These are phyloP conservation scores for Vachellia collinsii DNA, from an alignment of 306 rosid species.

Conservation along the genomic window DNA sequence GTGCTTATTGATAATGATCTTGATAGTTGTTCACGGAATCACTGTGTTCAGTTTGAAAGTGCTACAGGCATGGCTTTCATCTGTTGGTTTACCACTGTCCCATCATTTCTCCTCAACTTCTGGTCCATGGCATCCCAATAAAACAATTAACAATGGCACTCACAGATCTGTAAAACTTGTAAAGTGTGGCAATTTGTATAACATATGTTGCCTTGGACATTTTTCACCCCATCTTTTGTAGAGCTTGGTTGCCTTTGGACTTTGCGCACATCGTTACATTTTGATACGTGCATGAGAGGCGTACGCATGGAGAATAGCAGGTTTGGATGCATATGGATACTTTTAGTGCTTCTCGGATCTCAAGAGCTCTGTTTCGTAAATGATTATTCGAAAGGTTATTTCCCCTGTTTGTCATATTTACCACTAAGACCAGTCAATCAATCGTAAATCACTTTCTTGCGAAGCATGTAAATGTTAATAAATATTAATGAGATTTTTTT, in stretches of 20 bases:
- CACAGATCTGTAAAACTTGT: conserved; percentile 32
- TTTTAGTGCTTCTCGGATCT: background rate
- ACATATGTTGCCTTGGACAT: background rate
- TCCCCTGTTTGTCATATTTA: too few species aligned
- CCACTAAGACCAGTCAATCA: too few species aligned
- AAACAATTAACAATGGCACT: conserved; percentile 13
- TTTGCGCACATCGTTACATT: conserved; percentile 3
- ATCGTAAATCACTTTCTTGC: too few species aligned
- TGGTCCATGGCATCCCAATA: conserved; percentile 76
- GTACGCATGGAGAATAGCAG: conserved; percentile 28
- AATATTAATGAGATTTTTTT: too few species aligned
- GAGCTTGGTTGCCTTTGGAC: background rate
- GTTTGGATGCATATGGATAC: background rate
- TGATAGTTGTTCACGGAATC: conserved; percentile 58
- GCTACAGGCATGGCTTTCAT: conserved; percentile 93
- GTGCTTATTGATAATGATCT: conserved; percentile 90
- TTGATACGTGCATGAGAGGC: conserved; percentile 11
- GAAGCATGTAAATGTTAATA: too few species aligned
- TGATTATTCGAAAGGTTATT: too few species aligned
- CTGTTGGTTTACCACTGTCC: conserved; percentile 79
- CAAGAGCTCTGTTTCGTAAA: too few species aligned
- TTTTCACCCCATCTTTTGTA: background rate
- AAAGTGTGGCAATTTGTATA: conserved; percentile 26
- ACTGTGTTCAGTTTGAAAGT: conserved; percentile 78
- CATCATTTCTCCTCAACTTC: conserved; percentile 81